A percentile compares a stretch with the other conserved stretches of the same genome.
These are phyloP conservation scores for Salisapilia sapeloensis DNA, from an alignment of 352 stramenopile species.

Conservation along the genomic window DNA sequence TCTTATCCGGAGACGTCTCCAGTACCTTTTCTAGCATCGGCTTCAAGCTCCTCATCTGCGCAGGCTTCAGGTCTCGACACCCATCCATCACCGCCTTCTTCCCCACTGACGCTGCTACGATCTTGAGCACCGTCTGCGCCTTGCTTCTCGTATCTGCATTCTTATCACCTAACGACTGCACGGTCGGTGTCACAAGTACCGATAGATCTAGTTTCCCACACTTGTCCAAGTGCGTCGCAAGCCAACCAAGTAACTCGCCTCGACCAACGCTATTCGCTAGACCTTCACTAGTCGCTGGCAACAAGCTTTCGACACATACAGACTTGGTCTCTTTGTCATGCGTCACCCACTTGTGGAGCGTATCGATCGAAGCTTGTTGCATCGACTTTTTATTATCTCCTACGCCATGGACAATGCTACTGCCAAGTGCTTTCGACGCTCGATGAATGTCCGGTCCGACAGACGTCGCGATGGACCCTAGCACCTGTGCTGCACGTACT, in stretches of 20 bases:
- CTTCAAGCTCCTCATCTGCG: conserved; percentile 73
- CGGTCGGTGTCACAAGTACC: conserved; percentile 40
- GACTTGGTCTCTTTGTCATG: conserved; percentile 51
- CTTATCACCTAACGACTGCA: conserved; percentile 75
- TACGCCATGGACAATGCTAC: conserved; percentile 48
- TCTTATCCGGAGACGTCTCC: conserved; percentile 13
- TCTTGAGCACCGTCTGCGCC: conserved; percentile 47
- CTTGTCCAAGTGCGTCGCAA: conserved; percentile 38
- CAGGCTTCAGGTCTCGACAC: conserved; percentile 71
- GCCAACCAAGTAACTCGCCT: conserved; percentile 60
- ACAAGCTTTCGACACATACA: conserved; percentile 50
- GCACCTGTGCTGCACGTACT: conserved; percentile 70
- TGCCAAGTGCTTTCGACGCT: conserved; percentile 65
- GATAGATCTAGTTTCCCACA: conserved; percentile 54
- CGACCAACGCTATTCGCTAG: conserved; percentile 63
- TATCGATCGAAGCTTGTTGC: conserved; percentile 56
- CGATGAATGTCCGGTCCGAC: conserved; percentile 60
- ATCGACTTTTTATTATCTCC: conserved; percentile 83
- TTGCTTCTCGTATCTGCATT: conserved; percentile 71
- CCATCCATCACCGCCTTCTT: conserved; percentile 51
- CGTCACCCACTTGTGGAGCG: conserved; percentile 69
- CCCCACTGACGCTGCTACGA: conserved; percentile 72
- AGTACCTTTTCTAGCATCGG: conserved; percentile 69
- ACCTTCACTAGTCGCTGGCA: conserved; percentile 45
- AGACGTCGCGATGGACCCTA: conserved; percentile 54